These are phyloP conservation scores for Chalciporus sphaerocephalus DNA, from an alignment of 768 basidiomycete species.

Conservation along the genomic window DNA sequence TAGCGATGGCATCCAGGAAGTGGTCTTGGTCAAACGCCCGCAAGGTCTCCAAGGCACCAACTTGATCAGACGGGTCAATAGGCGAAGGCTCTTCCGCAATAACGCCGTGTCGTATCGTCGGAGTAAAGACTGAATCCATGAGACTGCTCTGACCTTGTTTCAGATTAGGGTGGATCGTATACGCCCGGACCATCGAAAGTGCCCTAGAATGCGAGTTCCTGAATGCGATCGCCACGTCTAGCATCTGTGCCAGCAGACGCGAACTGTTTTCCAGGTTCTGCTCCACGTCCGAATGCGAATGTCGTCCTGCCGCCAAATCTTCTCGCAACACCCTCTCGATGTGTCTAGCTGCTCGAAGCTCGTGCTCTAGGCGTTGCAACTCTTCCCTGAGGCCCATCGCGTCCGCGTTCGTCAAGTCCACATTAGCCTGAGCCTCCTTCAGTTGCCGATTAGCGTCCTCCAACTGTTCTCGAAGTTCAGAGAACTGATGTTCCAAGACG, in stretches of 20 bases:
- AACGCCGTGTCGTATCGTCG: slow-evolving; percentile 47
- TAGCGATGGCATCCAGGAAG: slow-evolving; percentile 78
- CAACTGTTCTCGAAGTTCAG: slow-evolving; percentile 60
- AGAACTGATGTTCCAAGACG: slow-evolving; percentile 84
- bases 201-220: slow-evolving; percentile 74
- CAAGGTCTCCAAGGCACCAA: slow-evolving; percentile 63
- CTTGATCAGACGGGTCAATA: slow-evolving; percentile 72
- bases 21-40: slow-evolving; percentile 78
- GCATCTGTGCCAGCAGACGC: slow-evolving; percentile 74
- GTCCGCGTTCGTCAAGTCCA: slow-evolving; percentile 65
- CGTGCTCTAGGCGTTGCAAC: slow-evolving; percentile 63
- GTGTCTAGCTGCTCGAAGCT: slow-evolving; percentile 62
- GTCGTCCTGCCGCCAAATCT: slow-evolving; percentile 65
- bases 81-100: slow-evolving; percentile 62
- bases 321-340: slow-evolving; percentile 68
- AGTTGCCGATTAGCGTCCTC: slow-evolving; percentile 60
- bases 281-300: slow-evolving; percentile 65
- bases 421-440: slow-evolving; percentile 56
- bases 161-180: slow-evolving; percentile 48
- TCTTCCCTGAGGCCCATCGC: slow-evolving; percentile 68
- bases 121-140: slow-evolving; percentile 48
- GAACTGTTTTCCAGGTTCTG: slow-evolving; percentile 60
- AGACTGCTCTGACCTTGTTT: slow-evolving; percentile 37
- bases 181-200: slow-evolving; percentile 54
- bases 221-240: slow-evolving; percentile 76